Base-by-base conservation (phyloP, 768 basidiomycete genomes). In the Neoboletus brunneissimus region DNA sequence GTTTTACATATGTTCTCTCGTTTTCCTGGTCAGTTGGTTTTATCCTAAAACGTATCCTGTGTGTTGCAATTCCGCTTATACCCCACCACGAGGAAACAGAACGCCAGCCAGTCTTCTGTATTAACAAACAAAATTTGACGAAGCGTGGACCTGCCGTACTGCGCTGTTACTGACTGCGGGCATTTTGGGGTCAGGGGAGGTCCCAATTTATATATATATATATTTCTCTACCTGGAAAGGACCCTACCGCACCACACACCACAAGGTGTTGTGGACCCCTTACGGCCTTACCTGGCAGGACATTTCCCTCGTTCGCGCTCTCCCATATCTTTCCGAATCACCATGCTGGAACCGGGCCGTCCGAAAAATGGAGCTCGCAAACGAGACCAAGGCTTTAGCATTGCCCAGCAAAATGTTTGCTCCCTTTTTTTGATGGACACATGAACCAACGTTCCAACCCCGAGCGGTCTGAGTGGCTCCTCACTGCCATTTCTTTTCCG, bases 51-150 rank as follows among this genome's bases (percentile, higher is more conserved):
- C 20, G 12, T 27, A 16, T 42, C 29, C 20, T 31, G 7, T 9
- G n/a, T 20, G 22, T 37, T 27, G 9, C 43, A 50, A 47, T 49
- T 45, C 51, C 47, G 48, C 48, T 58, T 53, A 50, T 49, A 15
- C 20, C 11, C 44, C 52, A 41, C 51, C 58, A 49, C 2, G 58
- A 55, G 48, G 57, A 44, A 53, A 40, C 35, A 22, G 37, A 34
- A 37, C 23, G 22, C 22, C 12, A 25, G 7, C 38, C 13, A 15
- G 35, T 45, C 46, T 51, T 52, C 50, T 49, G 35, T 18, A 53
- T 58, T 53, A 51, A 51, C 48, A 34, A 46, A 37, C 23, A 9
- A 16, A 34, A 40, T 40, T 40, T 18, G 18, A 37, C 20, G 53
- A 52, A 20, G 15, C 37, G 46, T 57, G 60, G 31, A 48, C 45